Evolutionary conservation across 148 eudicot genomes (phyloP), one percentile per base, ranked within the genome.

Genomic region (Nepenthes mirabilis): DNA sequence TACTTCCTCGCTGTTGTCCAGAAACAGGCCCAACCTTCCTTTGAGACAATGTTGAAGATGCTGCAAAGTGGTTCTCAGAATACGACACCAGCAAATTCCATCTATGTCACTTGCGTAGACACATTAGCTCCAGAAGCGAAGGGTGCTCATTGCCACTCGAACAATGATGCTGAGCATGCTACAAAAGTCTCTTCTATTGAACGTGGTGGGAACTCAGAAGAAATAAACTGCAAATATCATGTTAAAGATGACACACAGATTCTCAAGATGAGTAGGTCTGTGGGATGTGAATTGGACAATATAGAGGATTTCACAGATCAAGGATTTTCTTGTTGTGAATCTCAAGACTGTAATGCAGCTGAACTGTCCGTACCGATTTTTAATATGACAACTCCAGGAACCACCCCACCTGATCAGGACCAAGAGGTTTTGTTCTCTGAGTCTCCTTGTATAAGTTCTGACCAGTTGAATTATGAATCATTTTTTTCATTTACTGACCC

Each of bases 41-140:
- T 70, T 62, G 88, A 83, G 60, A 68, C 77, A 47, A 80, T 83
- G 96, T 74, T 80, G 37, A 86, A 87, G 82, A 71, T 70, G 57
- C 66, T 80, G 68, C 85, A 80, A 79, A 76, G 69, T 69, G 63
- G 77, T 59, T 68, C 77, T 43, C 67, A 61, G 43, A 72, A 65
- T 43, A 66, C 72, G 65, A 67, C 73, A 37, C 43, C 67, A 37
- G 68, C 55, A 34, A 68, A 60, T 51, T 58, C 37, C 13, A 58
- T 64, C 47, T 57, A 55, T 63, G 49, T 54, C 35, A 34, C 56
- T 1, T 66, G 65, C 2, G n/a, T 59, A 59, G 60, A 60, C 32
- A 62, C 73, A 33, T 34, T 58, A 14, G 56, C 60, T 49, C 14
- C 64, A 6, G 58, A 32, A 60, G 74, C 35, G 55, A 64, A 73